Evolutionary conservation across 78 protist genomes (phyloP).

Genomic region (Tieghemostelium lacteum): DNA sequence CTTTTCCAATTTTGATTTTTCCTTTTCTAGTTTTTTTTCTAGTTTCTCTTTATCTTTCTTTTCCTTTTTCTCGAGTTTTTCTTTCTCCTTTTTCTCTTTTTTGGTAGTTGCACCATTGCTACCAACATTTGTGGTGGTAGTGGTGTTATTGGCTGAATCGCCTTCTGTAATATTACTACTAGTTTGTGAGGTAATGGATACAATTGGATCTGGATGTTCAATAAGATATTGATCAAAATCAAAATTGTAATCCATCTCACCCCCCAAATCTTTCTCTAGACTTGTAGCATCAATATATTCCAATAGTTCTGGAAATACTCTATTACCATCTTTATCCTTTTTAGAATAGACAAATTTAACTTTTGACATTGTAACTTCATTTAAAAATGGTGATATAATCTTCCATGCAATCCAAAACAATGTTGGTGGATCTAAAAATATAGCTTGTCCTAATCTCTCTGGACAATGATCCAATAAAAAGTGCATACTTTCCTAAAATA

Average conservation of each 20-base stretch:
- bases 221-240: neutral
- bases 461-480: conserved; percentile 57
- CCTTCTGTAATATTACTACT: neutral
- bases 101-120: neutral
- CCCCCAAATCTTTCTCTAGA: conserved; percentile 54
- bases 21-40: conserved; percentile 16
- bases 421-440: conserved; percentile 68
- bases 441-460: conserved; percentile 56
- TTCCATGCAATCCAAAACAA: conserved; percentile 76
- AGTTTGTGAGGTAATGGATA: neutral
- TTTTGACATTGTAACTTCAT: conserved; percentile 67
- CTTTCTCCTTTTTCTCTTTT: neutral
- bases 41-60: conserved; percentile 1
- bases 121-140: no score
- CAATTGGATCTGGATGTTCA: conserved; percentile 11
- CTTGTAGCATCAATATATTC: conserved; percentile 8
- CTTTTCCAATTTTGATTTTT: conserved; percentile 17
- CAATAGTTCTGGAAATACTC: conserved; percentile 50
- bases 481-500: conserved; percentile 48
- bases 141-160: neutral
- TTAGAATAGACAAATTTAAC: conserved; percentile 50
- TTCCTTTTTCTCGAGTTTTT: neutral
- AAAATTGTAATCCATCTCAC: conserved; percentile 28
- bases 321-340: conserved; percentile 38
- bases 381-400: conserved; percentile 65